Percentiles rank a stretch among this genome's conserved stretches.
These are phyloP conservation scores for Silene uniflora DNA, from an alignment of 148 eudicot species.

Conservation along the genomic window DNA sequence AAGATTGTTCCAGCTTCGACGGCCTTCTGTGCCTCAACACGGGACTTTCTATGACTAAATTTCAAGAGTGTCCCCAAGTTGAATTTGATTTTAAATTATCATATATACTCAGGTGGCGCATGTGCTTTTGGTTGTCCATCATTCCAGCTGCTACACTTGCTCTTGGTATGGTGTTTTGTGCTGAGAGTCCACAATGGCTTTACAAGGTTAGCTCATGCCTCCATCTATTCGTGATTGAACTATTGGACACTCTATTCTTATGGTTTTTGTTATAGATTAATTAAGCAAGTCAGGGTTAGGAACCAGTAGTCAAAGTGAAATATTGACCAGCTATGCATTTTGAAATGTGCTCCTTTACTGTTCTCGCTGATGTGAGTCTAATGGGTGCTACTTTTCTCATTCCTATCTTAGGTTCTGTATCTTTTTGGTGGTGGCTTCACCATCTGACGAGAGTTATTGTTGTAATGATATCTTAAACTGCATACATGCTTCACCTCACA, in stretches of 20 bases:
- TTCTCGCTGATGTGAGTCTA: background rate
- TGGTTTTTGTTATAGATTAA: background rate
- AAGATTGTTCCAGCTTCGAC: background rate
- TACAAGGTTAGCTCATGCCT: conserved; percentile 89
- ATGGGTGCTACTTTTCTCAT: background rate
- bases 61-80: background rate
- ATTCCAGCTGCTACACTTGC: conserved; percentile 81
- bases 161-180: conserved; percentile 73
- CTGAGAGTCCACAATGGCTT: conserved; percentile 94
- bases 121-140: conserved; percentile 82
- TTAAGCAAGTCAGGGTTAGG: background rate
- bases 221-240: conserved; percentile 4
- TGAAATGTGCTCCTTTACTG: background rate
- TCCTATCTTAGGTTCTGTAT: background rate
- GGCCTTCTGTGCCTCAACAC: background rate
- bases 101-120: conserved; percentile 70
- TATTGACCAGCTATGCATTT: background rate
- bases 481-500: background rate
- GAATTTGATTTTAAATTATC: background rate
- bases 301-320: background rate
- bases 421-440: background rate
- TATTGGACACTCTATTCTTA: conserved; percentile 7
- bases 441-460: background rate
- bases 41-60: background rate
- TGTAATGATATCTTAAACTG: background rate